Conservation (phyloP, 2,329 filamentous ascomycete species). For the Calcarisporium arbuscula region DNA sequence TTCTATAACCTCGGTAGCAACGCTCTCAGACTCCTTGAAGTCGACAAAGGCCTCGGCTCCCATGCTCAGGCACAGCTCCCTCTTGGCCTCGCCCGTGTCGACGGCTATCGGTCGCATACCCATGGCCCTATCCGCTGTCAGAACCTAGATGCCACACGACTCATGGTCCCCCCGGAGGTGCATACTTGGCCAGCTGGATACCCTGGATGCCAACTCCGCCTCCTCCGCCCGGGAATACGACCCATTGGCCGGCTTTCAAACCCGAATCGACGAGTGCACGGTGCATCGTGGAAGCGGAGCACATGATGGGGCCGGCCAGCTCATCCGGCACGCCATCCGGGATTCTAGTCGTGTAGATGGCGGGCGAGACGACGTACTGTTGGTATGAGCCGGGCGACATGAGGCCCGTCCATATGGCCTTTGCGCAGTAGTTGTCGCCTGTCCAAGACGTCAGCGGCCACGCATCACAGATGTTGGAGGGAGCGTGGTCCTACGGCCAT, state of each 20-base stretch:
- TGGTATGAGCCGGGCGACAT: constrained; percentile 26
- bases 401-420: constrained; percentile 33
- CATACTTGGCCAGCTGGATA: constrained; percentile 25
- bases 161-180: no score
- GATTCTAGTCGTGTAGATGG: constrained; percentile 20
- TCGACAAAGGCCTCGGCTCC: constrained; percentile 23
- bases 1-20: constrained; percentile 14
- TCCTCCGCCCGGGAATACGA: constrained; percentile 23
- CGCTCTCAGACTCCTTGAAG: no score
- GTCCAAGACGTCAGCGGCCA: no score
- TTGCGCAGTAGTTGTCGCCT: constrained; percentile 36
- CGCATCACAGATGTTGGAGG: no score
- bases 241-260: constrained; percentile 17
- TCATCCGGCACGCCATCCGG: constrained; percentile 13
- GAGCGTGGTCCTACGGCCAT: constrained; percentile 18
- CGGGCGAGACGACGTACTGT: constrained; percentile 22
- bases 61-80: constrained; percentile 13
- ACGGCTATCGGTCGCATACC: constrained; percentile 20
- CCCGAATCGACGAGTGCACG: constrained; percentile 16
- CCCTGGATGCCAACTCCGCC: constrained; percentile 27
- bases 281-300: constrained; percentile 26
- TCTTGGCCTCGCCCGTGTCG: constrained; percentile 18
- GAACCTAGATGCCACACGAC: no score
- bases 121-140: constrained; percentile 10
- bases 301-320: constrained; percentile 22